A percentile compares a stretch with the other conserved stretches of the same genome.
Conservation (phyloP, 371 early-diverging fungal species). For the Chytridium lagenaria region DNA sequence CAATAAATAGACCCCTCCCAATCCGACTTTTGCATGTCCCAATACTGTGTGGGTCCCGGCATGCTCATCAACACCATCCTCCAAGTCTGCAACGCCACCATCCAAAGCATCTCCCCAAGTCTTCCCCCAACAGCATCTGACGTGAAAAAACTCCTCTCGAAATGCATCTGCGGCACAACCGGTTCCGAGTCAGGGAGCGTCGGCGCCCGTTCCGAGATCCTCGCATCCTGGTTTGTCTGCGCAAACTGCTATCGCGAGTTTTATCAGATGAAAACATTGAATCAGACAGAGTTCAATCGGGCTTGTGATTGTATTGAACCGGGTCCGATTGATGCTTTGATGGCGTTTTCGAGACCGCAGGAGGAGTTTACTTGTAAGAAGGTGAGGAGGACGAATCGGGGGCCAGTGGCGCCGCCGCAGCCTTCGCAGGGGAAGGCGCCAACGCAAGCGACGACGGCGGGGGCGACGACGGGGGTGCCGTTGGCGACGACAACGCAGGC, state of each 20-base stretch:
- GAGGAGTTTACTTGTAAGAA: slow-evolving; percentile 4
- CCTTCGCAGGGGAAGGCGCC: not conserved
- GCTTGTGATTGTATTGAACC: slow-evolving; percentile 17
- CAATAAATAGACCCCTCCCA: not conserved
- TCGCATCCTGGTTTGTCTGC: slow-evolving; percentile 13
- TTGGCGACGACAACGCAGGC: not conserved
- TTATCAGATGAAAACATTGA: not conserved
- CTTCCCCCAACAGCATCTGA: not conserved
- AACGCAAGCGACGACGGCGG: not conserved
- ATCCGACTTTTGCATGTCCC: slow-evolving; percentile 11
- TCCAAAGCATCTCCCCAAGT: slow-evolving; percentile 2
- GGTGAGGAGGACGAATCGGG: not conserved
- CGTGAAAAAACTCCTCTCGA: slow-evolving; percentile 16
- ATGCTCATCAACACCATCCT: slow-evolving; percentile 18
- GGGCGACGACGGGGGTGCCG: not conserved
- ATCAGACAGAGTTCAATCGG: not conserved
- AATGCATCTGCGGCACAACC: slow-evolving; percentile 24
- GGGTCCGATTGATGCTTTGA: slow-evolving; percentile 14
- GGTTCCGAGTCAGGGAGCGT: not conserved
- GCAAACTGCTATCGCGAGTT: slow-evolving; percentile 7
- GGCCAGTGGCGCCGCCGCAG: not conserved
- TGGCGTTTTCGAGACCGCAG: slow-evolving; percentile 10
- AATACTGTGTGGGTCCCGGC: slow-evolving; percentile 14
- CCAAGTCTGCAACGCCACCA: slow-evolving; percentile 17
- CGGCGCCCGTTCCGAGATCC: not conserved